Evolutionary conservation across 129 eudicot genomes (phyloP), one percentile per base, ranked within the genome.

Genomic region (Tanacetum coccineum): DNA sequence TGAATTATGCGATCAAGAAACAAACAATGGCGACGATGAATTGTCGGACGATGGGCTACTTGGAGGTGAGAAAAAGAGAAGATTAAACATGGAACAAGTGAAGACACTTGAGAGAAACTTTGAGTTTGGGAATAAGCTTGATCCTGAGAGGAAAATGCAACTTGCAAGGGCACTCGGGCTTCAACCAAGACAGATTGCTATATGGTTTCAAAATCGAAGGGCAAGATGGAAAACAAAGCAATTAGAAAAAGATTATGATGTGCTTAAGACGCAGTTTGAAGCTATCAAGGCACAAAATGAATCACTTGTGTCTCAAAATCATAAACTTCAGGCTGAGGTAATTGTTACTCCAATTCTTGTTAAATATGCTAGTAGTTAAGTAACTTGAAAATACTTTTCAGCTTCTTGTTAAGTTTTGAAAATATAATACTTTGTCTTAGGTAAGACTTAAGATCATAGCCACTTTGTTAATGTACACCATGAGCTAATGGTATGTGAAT

Each of bases 211-310:
- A 39, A 93, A 93, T 60, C 75, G 99, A 54, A 82, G 99, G 70
- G 99, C 99, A 6, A 76, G 99, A 60, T 93, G 99, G 99, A 93
- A 93, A 73, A 93, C 99, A 0, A 93, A 93, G 74, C 96, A 93
- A 68, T 68, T 93, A 73, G 99, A 93, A 78, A 93, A 89, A 68
- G 93, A 93, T 52, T 93, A 86, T 78, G 88, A 93, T 53, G 70
- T 80, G 10, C 88, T 93, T 47, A 89, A 93, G 83, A 65, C 84
- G 73, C 96, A 93, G 42, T 93, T 86, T 68, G 95, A 93, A 45
- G 86, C 87, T 12, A 65, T 93, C 75, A 89, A 86, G 53, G 87
- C 95, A n/a, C 96, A 93, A 59, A 93, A 93, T 73, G 95, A 88
- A 58, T 78, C 96, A 32, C 95, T 93, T 36, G 74, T 76, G 21